phyloP scores from a whole-genome alignment of 176 grass and related monocot species.

The Themeda triandra region DNA sequence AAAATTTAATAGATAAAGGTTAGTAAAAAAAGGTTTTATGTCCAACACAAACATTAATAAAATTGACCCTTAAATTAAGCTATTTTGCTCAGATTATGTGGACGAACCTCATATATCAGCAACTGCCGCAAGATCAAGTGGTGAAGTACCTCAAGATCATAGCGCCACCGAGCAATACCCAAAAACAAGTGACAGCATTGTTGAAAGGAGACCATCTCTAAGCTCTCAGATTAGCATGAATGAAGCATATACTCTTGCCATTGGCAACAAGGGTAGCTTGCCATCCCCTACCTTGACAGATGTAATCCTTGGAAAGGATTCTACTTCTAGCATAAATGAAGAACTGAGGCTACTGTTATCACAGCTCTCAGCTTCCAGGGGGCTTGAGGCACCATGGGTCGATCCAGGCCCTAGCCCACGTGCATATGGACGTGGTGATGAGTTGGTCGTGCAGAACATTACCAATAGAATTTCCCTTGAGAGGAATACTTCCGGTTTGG shows the following conservation, averaged over 20 bases:
- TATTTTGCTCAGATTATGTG: conserved; percentile 19
- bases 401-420: conserved; percentile 68
- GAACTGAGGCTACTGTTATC: conserved; percentile 75
- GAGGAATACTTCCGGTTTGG: conserved; percentile 72
- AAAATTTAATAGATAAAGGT: conserved; percentile 22
- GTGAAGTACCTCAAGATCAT: conserved; percentile 26
- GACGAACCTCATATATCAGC: conserved; percentile 20
- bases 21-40: not conserved
- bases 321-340: conserved; percentile 71
- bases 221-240: conserved; percentile 69
- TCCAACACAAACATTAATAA: conserved; percentile 10
- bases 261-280: conserved; percentile 52
- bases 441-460: conserved; percentile 71
- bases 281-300: conserved; percentile 68
- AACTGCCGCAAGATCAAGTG: conserved; percentile 21
- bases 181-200: conserved; percentile 25
- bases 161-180: conserved; percentile 26
- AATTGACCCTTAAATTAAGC: conserved; percentile 13
- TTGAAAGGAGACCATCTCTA: conserved; percentile 48
- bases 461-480: conserved; percentile 71
- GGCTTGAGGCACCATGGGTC: conserved; percentile 52
- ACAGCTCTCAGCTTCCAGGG: conserved; percentile 66
- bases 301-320: conserved; percentile 82
- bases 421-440: conserved; percentile 54
- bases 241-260: conserved; percentile 69